Conservation (phyloP, 2,329 filamentous ascomycete species). For the Chaetomium olivaceum region DNA sequence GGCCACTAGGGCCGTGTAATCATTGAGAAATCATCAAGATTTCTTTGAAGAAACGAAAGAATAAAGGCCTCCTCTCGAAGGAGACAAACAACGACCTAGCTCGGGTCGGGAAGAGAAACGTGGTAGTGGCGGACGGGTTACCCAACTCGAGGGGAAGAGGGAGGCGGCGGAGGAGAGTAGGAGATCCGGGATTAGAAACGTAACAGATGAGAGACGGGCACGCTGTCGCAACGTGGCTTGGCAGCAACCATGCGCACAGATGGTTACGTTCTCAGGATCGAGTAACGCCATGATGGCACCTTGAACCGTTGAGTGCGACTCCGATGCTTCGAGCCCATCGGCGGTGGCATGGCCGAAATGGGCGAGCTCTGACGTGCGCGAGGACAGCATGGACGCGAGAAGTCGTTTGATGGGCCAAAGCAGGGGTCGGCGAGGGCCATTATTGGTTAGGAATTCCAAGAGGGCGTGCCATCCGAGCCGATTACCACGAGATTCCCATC, state of each 20-base stretch:
- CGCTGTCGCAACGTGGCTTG: constrained; percentile 1
- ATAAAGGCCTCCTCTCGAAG: constrained; percentile 29
- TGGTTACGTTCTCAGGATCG: not conserved
- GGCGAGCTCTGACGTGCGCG: constrained; percentile 29
- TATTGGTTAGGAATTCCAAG: constrained; percentile 36
- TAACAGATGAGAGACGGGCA: constrained; percentile 8
- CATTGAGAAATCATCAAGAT: constrained; percentile 44
- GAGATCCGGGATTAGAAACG: constrained; percentile 19
- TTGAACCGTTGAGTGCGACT: not conserved
- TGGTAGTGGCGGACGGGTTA: constrained; percentile 26
- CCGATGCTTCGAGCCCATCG: constrained; percentile 9
- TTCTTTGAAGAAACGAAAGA: constrained; percentile 27
- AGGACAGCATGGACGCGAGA: constrained; percentile 34
- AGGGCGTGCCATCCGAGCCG: constrained; percentile 12
- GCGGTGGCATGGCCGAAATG: constrained; percentile 21
- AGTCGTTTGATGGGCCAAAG: constrained; percentile 38
- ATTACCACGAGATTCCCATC: constrained; percentile 17
- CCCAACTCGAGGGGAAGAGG: constrained; percentile 25
- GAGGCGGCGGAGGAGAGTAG: constrained; percentile 19
- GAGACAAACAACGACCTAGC: constrained; percentile 32
- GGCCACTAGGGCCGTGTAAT: constrained; percentile 45
- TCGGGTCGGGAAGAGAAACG: constrained; percentile 35
- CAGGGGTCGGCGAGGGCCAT: constrained; percentile 15
- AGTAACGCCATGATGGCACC: constrained; percentile 12
- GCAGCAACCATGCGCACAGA: constrained; percentile 1